phyloP scores from a whole-genome alignment of 257 asterid genomes.

The Ilex aquifolium region DNA sequence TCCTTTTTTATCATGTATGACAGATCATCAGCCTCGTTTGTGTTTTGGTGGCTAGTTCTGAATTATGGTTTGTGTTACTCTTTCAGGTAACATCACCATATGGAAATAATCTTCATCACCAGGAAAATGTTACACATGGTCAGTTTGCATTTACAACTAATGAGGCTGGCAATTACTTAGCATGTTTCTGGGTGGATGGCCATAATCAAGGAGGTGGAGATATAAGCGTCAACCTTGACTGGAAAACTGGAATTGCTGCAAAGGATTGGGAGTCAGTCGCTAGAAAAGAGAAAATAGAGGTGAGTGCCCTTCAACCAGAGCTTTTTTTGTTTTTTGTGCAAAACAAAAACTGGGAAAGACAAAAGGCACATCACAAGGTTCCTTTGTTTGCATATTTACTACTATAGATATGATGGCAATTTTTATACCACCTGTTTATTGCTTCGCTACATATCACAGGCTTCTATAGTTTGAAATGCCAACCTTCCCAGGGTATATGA shows the following conservation, averaged over 20 bases:
- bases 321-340: too few species aligned
- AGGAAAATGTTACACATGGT: conserved; percentile 70
- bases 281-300: conserved; percentile 84
- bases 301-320: conserved; percentile 9
- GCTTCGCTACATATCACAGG: background rate
- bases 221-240: conserved; percentile 64
- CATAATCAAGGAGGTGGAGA: conserved; percentile 43
- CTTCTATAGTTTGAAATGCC: too few species aligned
- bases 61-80: background rate
- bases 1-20: too few species aligned
- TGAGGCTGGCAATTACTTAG: conserved; percentile 75
- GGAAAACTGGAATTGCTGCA: conserved; percentile 91
- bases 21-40: too few species aligned
- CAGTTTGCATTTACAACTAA: conserved; percentile 83
- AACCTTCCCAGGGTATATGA: too few species aligned
- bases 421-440: background rate
- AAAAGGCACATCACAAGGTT: too few species aligned
- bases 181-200: conserved; percentile 71
- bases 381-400: too few species aligned
- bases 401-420: too few species aligned
- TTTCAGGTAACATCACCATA: conserved; percentile 74
- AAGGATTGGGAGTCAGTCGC: conserved; percentile 95
- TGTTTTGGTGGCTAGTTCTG: too few species aligned
- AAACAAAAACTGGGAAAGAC: too few species aligned
- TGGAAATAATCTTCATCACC: conserved; percentile 62